A percentile compares a stretch with the other conserved stretches of the same genome.
Conservation (phyloP, 495 filamentous ascomycete genomes). For the Apodospora peruviana region DNA sequence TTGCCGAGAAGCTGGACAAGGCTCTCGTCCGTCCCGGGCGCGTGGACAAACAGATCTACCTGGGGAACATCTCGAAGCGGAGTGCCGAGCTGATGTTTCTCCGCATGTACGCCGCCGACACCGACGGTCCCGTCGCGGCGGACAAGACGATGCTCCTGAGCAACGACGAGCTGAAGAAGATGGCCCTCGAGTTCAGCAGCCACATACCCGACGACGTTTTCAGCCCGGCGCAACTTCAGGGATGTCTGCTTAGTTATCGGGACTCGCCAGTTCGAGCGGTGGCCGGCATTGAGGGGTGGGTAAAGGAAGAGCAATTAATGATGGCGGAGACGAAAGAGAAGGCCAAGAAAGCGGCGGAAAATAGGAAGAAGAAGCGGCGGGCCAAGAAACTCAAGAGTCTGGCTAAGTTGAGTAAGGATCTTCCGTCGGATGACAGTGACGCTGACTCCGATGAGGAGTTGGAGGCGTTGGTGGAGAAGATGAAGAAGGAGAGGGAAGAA, state of each 20-base stretch:
- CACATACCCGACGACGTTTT: constrained; percentile 49
- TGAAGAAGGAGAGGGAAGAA: not conserved
- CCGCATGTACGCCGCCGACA: constrained; percentile 38
- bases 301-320: constrained; percentile 23
- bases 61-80: constrained; percentile 42
- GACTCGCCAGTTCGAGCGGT: constrained; percentile 47
- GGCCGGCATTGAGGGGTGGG: constrained; percentile 42
- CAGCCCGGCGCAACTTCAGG: constrained; percentile 65
- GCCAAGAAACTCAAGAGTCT: constrained; percentile 5
- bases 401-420: constrained; percentile 1
- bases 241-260: constrained; percentile 52
- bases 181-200: constrained; percentile 47
- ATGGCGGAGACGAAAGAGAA: constrained; percentile 18
- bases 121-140: constrained; percentile 5
- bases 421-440: not conserved
- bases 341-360: constrained; percentile 11
- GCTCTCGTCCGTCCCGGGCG: constrained; percentile 65
- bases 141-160: constrained; percentile 5
- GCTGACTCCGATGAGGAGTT: not conserved
- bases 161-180: constrained; percentile 26
- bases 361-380: constrained; percentile 10
- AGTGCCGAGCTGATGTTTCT: constrained; percentile 46
- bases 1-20: constrained; percentile 58
- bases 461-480: not conserved
- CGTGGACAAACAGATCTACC: constrained; percentile 59